These are phyloP conservation scores for Biancaea sappan DNA, from an alignment of 306 rosid genomes.

Conservation along the genomic window DNA sequence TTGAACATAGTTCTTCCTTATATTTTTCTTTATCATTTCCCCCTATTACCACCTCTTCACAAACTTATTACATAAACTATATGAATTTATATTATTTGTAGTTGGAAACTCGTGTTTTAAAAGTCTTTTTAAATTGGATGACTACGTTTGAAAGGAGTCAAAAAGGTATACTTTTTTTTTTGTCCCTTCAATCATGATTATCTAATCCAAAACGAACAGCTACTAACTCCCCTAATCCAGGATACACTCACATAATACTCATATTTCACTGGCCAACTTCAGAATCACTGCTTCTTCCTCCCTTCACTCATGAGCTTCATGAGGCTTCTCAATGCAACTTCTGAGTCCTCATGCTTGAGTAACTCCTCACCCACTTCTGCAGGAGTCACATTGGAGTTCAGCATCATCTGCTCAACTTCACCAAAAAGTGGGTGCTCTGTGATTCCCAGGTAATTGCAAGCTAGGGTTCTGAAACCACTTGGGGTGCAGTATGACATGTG, in stretches of 20 bases:
- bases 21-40: no score
- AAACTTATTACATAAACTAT: no score
- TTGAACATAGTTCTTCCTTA: no score
- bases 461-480: conserved; percentile 36
- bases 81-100: no score
- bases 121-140: no score
- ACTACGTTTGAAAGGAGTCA: no score
- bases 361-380: conserved; percentile 46
- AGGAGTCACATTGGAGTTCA: conserved; percentile 39
- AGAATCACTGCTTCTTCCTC: neutral
- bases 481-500: conserved; percentile 44
- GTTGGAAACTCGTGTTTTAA: no score
- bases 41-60: no score
- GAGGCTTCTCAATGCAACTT: conserved; percentile 30
- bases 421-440: conserved; percentile 37
- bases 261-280: neutral
- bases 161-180: no score
- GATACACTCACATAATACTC: neutral
- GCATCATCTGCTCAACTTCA: conserved; percentile 19
- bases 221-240: no score
- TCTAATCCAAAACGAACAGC: no score
- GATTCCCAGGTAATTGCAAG: conserved; percentile 34
- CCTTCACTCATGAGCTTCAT: conserved; percentile 18
- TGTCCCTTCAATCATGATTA: no score
- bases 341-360: conserved; percentile 32